Conservation (phyloP, 352 stramenopile species). For the Pythium aphanidermatum region DNA sequence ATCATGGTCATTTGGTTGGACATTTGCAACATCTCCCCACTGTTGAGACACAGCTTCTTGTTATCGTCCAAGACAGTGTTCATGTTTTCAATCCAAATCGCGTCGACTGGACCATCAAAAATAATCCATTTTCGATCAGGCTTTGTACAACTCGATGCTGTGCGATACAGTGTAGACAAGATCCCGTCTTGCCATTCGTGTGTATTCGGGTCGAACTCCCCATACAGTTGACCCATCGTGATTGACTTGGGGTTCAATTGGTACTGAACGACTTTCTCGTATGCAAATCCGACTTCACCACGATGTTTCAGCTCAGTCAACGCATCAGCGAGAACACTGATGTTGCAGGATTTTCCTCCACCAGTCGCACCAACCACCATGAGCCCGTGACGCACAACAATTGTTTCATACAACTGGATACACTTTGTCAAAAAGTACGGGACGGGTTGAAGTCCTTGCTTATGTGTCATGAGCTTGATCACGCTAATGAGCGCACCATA, state of each 20-base stretch:
- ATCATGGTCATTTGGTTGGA: slow-evolving; percentile 96
- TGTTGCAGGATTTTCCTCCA: slow-evolving; percentile 87
- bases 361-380: slow-evolving; percentile 93
- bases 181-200: slow-evolving; percentile 96
- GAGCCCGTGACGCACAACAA: slow-evolving; percentile 92
- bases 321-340: slow-evolving; percentile 88
- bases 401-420: slow-evolving; percentile 94
- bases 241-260: slow-evolving; percentile 95
- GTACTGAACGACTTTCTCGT: slow-evolving; percentile 87
- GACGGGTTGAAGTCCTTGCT: slow-evolving; percentile 79
- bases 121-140: slow-evolving; percentile 93
- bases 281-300: slow-evolving; percentile 77
- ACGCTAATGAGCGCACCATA: slow-evolving; percentile 81
- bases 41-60: slow-evolving; percentile 94
- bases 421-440: slow-evolving; percentile 93
- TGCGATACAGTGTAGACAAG: slow-evolving; percentile 91
- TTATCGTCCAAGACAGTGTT: slow-evolving; percentile 96
- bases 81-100: slow-evolving; percentile 97
- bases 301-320: slow-evolving; percentile 82
- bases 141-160: slow-evolving; percentile 82
- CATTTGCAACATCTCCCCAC: slow-evolving; percentile 94
- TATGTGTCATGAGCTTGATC: slow-evolving; percentile 85
- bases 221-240: slow-evolving; percentile 94
- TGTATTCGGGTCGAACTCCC: slow-evolving; percentile 92
- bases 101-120: slow-evolving; percentile 93